Base-by-base conservation (phyloP, 306 rosid genomes). In the Calophaca sinica region DNA sequence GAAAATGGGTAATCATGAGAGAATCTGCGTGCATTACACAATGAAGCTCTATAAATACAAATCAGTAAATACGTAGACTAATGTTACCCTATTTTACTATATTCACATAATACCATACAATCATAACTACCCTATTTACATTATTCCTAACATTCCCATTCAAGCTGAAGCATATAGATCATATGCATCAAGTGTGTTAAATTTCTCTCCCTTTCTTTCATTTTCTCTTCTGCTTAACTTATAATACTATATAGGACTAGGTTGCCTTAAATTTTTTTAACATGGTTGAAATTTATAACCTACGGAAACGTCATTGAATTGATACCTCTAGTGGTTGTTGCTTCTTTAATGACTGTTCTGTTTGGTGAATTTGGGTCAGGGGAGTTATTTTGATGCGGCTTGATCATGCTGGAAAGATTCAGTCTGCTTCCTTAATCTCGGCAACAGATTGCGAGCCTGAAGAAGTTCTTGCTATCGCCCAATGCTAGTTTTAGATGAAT, bases 381-480 rank as follows among this genome's bases (percentile, higher is more conserved):
- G 99, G 97, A 66, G 98, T 94, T 64, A 94, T 92, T 76, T 86
- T 94, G 83, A 92, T 94, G 99, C 83, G 93, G 72, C 90, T 94
- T 12, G 96, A 92, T 82, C 81, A 89, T 74, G 83, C 91, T 46
- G 99, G 99, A 85, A 94, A 92, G 92, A 87, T 94, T 81, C 99
- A 90, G 81, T 92, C 99, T 3, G 96, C 96, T 53, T 94, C 99
- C 12, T 73, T 94, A 68, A 89, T 94, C 71, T 89, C 98, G 7
- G 89, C 92, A 46, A 52, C 88, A 7, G 98, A 88, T 0, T 53
- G 77, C 9, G 90, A 85, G 65, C 62, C 82, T 0, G 98, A 87
- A 79, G 92, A 86, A 81, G 80, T 68, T 72, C 71, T 73, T 72
- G 88, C 83, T 15, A 79, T 75, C 5, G 66, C 81, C 46, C 81